Evolutionary conservation across 805 yeast species (phyloP), one percentile per base, ranked within the genome.

Genomic region (Candida andamanensis): DNA sequence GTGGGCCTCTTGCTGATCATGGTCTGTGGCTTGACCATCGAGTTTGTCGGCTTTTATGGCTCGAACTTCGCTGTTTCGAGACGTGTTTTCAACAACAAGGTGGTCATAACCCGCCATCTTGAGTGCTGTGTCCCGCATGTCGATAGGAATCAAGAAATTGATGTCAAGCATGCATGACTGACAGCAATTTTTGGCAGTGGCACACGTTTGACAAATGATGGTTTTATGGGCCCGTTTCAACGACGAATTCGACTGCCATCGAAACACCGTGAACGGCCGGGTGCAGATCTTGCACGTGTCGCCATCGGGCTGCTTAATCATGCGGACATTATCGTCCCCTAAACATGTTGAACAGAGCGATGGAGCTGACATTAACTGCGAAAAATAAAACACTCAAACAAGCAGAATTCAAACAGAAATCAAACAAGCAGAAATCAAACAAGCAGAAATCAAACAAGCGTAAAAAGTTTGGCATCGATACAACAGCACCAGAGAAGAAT

Each of bases 261-360:
- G 71, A 51, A 74, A 90, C 1, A 80, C 78, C 0, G 89, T 80
- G 60, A 81, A 90, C 1, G 95, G 87, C 29, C 94, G 59, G 0
- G 94, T 80, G 50, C 97, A 90, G 11, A 83, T 59, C 50, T 80
- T 80, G 53, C 97, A 90, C 50, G 83, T 82, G n/a, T 73, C 80
- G 1, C 95, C 95, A 32, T 71, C 59, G 9, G 59, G 58, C 37
- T 83, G 87, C 42, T 82, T 69, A 2, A 76, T 69, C 82, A 89
- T 76, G 32, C 83, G 75, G n/a, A 81, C 47, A 42, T 79, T 74
- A 32, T 76, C 72, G 0, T 68, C 47, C 0, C 96, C 96, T 16
- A 85, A 60, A 52, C 97, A 87, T 5, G 50, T 45, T 22, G 76
- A 78, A 54, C 97, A 87, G 7, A 42, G 21, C 12, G 25, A 22